Evolutionary conservation across 1,139 yeast genomes (phyloP).

Genomic region (Insectozyma bohioensis): DNA sequence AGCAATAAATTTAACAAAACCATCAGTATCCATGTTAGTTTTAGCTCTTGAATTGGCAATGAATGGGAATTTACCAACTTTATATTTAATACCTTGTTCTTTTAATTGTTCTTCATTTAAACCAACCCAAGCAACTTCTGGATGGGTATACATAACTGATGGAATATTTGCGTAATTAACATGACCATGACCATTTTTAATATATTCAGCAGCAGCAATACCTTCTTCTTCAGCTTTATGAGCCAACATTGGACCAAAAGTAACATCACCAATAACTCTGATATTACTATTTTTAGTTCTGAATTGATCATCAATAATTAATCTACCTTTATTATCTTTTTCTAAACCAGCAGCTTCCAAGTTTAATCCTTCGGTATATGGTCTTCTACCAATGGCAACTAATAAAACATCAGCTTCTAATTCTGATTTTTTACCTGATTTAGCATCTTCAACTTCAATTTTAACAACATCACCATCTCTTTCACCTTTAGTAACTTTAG

Average conservation of each 20-base stretch:
- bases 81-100: constrained; percentile 89
- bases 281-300: constrained; percentile 91
- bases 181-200: constrained; percentile 93
- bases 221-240: constrained; percentile 99
- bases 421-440: constrained; percentile 76
- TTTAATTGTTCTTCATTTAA: constrained; percentile 93
- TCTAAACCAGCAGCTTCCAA: constrained; percentile 89
- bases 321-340: constrained; percentile 86
- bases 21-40: constrained; percentile 96
- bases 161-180: constrained; percentile 98
- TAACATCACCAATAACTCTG: constrained; percentile 97
- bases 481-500: constrained; percentile 85
- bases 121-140: constrained; percentile 99
- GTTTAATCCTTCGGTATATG: constrained; percentile 87
- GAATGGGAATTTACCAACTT: constrained; percentile 97
- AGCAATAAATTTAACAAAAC: constrained; percentile 92
- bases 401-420: constrained; percentile 89
- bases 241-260: constrained; percentile 99
- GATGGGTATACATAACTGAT: constrained; percentile 97
- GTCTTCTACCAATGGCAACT: constrained; percentile 99
- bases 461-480: constrained; percentile 87
- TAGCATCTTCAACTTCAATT: constrained; percentile 86
- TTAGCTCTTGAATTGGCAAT: constrained; percentile 99
- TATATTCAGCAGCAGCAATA: constrained; percentile 95
- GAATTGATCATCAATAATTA: constrained; percentile 91